A percentile compares a stretch with the other conserved stretches of the same genome.
Conservation (phyloP, 208 protist genomes). For the Leishmania gerbilli region DNA sequence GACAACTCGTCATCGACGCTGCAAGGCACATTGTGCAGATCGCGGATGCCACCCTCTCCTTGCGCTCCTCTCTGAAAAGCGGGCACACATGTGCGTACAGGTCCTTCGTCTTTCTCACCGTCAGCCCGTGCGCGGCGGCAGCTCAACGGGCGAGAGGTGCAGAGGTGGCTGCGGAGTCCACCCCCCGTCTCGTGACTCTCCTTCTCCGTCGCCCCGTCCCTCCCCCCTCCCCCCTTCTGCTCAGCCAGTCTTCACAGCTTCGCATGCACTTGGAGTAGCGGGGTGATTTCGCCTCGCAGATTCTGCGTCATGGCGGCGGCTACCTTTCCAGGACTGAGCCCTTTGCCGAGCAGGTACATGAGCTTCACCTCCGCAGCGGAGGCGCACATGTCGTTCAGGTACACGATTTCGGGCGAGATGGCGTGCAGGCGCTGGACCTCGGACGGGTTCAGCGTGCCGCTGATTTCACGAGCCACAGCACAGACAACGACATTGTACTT, state of each 20-base stretch:
- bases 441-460: slow-evolving; percentile 35
- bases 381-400: slow-evolving; percentile 58
- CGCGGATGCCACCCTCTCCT: not conserved
- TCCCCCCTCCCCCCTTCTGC: not conserved
- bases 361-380: slow-evolving; percentile 68
- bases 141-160: not conserved
- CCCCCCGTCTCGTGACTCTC: not conserved
- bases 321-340: slow-evolving; percentile 39
- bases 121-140: not conserved
- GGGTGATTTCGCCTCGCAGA: slow-evolving; percentile 68
- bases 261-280: slow-evolving; percentile 2
- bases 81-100: not conserved
- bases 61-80: not conserved
- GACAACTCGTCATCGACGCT: not conserved
- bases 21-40: not conserved
- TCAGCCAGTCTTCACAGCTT: not conserved
- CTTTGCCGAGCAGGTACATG: slow-evolving; percentile 83
- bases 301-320: slow-evolving; percentile 46
- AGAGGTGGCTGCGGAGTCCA: not conserved
- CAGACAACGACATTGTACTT: slow-evolving; percentile 38
- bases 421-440: slow-evolving; percentile 41
- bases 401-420: slow-evolving; percentile 44
- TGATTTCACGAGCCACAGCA: slow-evolving; percentile 41
- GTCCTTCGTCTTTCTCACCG: not conserved
- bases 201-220: not conserved